A percentile compares a stretch with the other conserved stretches of the same genome.
Evolutionary conservation across 768 basidiomycete species (phyloP).

Genomic region (Phaffia tasmanica): DNA sequence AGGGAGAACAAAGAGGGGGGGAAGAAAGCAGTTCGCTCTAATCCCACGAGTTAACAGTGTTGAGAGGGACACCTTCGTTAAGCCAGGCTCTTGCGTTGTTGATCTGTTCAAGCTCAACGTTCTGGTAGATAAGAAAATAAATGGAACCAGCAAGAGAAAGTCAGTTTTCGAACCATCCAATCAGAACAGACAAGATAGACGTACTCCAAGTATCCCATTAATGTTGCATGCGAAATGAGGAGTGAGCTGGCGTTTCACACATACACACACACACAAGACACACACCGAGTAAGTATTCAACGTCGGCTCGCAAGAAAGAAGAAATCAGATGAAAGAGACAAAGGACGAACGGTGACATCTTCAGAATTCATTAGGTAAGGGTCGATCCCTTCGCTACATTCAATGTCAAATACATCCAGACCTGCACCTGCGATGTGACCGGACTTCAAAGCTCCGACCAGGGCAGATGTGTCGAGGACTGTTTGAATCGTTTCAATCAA

Average conservation of each 20-base stretch:
- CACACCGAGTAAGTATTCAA: background rate
- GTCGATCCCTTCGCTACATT: conserved; percentile 7
- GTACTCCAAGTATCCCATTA: too few species aligned
- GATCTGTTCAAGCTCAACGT: conserved; percentile 9
- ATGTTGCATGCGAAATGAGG: conserved; percentile 41
- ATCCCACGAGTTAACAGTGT: conserved; percentile 6
- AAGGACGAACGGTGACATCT: conserved; percentile 7
- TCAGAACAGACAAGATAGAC: too few species aligned
- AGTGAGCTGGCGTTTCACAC: conserved; percentile 48
- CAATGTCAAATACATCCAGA: conserved; percentile 50
- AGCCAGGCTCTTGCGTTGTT: conserved; percentile 1
- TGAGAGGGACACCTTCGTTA: background rate
- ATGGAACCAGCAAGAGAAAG: background rate
- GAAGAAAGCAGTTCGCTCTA: too few species aligned
- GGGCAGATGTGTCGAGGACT: conserved; percentile 51
- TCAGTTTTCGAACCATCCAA: background rate
- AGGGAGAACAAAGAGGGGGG: too few species aligned
- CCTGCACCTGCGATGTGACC: conserved; percentile 51
- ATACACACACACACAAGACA: conserved; percentile 25
- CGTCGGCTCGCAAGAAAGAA: background rate
- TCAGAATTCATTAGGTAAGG: conserved; percentile 7
- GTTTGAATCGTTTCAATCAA: background rate
- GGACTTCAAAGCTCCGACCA: conserved; percentile 45
- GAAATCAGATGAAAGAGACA: background rate
- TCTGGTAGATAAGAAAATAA: background rate